Evolutionary conservation across 169 alveolate species (phyloP).

Genomic region (Plasmodium adleri): DNA sequence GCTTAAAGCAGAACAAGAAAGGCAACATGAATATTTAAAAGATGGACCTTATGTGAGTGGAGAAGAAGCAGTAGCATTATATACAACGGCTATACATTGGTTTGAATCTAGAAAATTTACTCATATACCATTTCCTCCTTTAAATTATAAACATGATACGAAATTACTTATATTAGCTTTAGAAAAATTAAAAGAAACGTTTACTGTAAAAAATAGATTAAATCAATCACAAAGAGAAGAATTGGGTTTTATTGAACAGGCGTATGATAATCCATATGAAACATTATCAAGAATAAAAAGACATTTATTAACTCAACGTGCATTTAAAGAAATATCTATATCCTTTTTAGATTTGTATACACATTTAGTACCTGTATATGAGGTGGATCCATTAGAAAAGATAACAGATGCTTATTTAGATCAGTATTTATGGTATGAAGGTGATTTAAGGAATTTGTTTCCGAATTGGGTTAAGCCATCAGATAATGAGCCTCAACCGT

Average conservation of each 20-base stretch:
- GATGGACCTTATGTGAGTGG: slow-evolving; percentile 99
- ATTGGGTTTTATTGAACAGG: slow-evolving; percentile 99
- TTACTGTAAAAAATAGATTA: slow-evolving; percentile 96
- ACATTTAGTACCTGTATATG: slow-evolving; percentile 99
- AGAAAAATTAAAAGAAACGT: slow-evolving; percentile 99
- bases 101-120: slow-evolving; percentile 98
- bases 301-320: slow-evolving; percentile 98
- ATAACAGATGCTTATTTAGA: slow-evolving; percentile 99
- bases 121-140: slow-evolving; percentile 99
- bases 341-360: slow-evolving; percentile 99
- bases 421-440: slow-evolving; percentile 99
- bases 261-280: slow-evolving; percentile 99
- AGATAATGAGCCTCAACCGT: slow-evolving; percentile 99
- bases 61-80: slow-evolving; percentile 99
- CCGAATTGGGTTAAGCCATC: slow-evolving; percentile 99
- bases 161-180: slow-evolving; percentile 97
- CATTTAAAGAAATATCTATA: slow-evolving; percentile 98
- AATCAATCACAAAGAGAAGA: slow-evolving; percentile 99
- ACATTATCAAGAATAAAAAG: slow-evolving; percentile 99
- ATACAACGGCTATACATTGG: slow-evolving; percentile 99
- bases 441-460: slow-evolving; percentile 97
- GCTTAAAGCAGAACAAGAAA: slow-evolving; percentile 98
- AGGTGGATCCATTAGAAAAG: slow-evolving; percentile 99
- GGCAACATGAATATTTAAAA: slow-evolving; percentile 98
- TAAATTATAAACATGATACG: slow-evolving; percentile 99